These are phyloP conservation scores for Sanghuangporus weigelae DNA, from an alignment of 1,284 basidiomycete species.

Conservation along the genomic window DNA sequence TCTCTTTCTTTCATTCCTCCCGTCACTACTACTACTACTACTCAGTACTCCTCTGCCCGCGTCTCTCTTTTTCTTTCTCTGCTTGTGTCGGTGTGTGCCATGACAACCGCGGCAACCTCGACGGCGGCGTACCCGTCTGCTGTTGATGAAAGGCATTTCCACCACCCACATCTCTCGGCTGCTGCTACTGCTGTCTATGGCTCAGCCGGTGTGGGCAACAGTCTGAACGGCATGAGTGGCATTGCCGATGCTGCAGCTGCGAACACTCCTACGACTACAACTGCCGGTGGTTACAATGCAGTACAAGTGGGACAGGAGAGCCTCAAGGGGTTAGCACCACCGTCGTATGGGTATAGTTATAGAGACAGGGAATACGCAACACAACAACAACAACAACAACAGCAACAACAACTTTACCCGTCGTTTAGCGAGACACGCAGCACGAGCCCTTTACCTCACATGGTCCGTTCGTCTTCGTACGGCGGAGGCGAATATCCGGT, in stretches of 20 bases:
- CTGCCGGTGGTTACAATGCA: neutral
- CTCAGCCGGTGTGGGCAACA: neutral
- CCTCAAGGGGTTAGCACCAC: neutral
- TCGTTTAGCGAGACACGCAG: neutral
- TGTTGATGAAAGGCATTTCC: conserved; percentile 1
- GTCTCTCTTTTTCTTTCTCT: neutral
- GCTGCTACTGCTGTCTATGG: neutral
- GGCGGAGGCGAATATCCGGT: conserved; percentile 1
- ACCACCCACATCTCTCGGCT: neutral
- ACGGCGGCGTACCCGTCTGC: conserved; percentile 2
- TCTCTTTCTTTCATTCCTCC: conserved; percentile 2
- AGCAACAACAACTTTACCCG: neutral
- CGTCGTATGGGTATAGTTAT: neutral
- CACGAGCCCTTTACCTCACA: neutral
- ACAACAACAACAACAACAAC: neutral
- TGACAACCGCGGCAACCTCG: conserved; percentile 7
- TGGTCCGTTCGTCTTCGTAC: conserved; percentile 2
- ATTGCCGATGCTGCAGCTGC: neutral
- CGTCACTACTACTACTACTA: neutral
- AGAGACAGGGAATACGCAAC: neutral
- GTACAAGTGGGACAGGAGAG: neutral
- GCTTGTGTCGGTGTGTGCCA: neutral
- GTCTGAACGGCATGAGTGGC: neutral
- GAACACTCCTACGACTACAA: neutral
- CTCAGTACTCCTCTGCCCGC: neutral